Conservation (phyloP, 345 rosid species). For the Populus deltoides region DNA sequence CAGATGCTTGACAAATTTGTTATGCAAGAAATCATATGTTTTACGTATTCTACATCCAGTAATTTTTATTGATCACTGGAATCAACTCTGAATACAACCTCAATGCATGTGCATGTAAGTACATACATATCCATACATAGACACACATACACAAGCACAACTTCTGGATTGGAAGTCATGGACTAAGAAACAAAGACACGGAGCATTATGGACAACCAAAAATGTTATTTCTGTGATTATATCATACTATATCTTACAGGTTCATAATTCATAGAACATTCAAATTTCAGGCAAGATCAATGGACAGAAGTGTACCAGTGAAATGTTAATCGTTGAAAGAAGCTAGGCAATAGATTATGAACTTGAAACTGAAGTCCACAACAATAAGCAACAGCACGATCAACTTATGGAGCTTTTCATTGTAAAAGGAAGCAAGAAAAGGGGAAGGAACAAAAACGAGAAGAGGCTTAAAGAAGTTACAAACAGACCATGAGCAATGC, state of each 20-base stretch:
- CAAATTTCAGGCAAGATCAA: neutral
- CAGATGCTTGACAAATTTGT: neutral
- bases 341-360: neutral
- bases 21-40: neutral
- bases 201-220: neutral
- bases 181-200: too few species aligned
- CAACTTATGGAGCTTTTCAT: neutral
- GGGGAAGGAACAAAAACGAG: neutral
- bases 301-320: neutral
- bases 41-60: neutral
- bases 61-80: neutral
- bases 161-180: too few species aligned
- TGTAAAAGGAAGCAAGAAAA: neutral
- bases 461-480: slow-evolving; percentile 5
- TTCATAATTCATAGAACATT: neutral
- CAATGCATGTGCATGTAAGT: neutral
- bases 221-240: neutral
- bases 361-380: slow-evolving; percentile 1
- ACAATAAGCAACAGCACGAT: neutral
- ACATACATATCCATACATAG: too few species aligned
- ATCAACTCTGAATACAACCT: neutral
- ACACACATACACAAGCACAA: too few species aligned
- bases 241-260: neutral
- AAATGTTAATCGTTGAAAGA: neutral
- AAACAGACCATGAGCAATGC: slow-evolving; percentile 41